These are phyloP conservation scores for Penicillium coprophilum DNA, from an alignment of 495 filamentous ascomycete species.

Conservation along the genomic window DNA sequence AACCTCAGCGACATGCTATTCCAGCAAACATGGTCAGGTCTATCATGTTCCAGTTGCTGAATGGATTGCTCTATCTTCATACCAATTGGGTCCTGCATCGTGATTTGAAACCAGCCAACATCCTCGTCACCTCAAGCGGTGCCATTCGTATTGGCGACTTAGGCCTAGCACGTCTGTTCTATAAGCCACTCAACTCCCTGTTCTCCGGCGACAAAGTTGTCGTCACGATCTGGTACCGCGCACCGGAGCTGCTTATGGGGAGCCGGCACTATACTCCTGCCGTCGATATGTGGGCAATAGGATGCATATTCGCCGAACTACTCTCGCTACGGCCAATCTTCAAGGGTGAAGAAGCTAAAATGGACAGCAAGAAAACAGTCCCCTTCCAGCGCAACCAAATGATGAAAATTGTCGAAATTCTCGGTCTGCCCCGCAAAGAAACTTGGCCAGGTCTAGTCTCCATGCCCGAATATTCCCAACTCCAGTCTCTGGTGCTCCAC, in stretches of 20 bases:
- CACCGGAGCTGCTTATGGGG: conserved; percentile 89
- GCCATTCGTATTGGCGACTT: conserved; percentile 94
- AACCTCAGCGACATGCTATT: conserved; percentile 81
- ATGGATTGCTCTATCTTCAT: conserved; percentile 92
- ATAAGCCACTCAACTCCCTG: conserved; percentile 86
- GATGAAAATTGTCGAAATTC: conserved; percentile 96
- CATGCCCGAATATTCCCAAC: conserved; percentile 79
- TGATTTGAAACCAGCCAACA: conserved; percentile 96
- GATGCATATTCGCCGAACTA: conserved; percentile 96
- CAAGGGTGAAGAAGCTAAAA: conserved; percentile 98
- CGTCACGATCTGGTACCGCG: conserved; percentile 99
- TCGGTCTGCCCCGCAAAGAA: conserved; percentile 86
- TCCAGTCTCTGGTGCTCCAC: conserved; percentile 60
- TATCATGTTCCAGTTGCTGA: conserved; percentile 91
- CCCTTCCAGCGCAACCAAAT: conserved; percentile 98
- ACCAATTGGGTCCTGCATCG: conserved; percentile 97
- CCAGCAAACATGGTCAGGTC: conserved; percentile 85
- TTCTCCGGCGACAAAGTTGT: conserved; percentile 97
- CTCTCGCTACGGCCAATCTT: conserved; percentile 91
- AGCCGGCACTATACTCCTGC: conserved; percentile 93
- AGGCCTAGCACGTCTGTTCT: conserved; percentile 86
- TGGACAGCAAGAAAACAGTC: conserved; percentile 95
- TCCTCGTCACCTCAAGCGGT: conserved; percentile 90
- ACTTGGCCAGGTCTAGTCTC: conserved; percentile 78
- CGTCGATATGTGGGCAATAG: conserved; percentile 95